A percentile compares a stretch with the other conserved stretches of the same genome.
These are phyloP conservation scores for Acacia crassicarpa DNA, from an alignment of 306 rosid species.

Conservation along the genomic window DNA sequence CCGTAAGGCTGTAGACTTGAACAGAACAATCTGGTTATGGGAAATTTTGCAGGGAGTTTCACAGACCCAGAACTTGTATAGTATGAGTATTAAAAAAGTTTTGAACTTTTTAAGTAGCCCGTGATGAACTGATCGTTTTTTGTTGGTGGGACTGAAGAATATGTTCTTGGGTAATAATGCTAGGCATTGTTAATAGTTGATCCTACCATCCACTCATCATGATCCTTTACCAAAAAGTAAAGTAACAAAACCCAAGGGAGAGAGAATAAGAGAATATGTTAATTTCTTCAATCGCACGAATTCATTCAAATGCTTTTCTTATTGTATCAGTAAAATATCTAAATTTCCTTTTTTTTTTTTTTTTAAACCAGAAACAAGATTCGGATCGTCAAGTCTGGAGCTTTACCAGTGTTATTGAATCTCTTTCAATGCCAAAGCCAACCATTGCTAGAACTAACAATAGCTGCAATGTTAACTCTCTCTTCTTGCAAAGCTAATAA, in stretches of 20 bases:
- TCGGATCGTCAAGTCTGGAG: conserved; percentile 60
- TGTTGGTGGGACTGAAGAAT: conserved; percentile 48
- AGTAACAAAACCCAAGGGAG: conserved; percentile 14
- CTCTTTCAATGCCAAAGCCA: conserved; percentile 60
- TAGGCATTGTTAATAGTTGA: conserved; percentile 32
- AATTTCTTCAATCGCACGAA: conserved; percentile 42
- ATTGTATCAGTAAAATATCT: conserved; percentile 14
- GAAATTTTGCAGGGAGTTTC: neutral
- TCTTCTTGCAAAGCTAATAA: conserved; percentile 82
- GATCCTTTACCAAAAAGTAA: conserved; percentile 41
- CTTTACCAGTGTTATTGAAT: conserved; percentile 51
- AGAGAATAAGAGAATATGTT: neutral
- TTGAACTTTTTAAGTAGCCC: conserved; percentile 33
- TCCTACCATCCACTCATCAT: conserved; percentile 23
- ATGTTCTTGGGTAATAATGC: conserved; percentile 43
- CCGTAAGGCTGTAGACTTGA: neutral
- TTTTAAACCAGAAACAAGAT: conserved; percentile 68
- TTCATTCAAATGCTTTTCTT: conserved; percentile 14
- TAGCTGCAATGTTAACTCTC: conserved; percentile 58
- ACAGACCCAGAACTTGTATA: conserved; percentile 4
- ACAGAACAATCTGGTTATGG: conserved; percentile 15
- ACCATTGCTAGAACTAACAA: conserved; percentile 44
- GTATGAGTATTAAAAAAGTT: conserved; percentile 24
- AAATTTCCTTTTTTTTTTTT: neutral
- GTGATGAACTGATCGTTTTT: conserved; percentile 25